These are phyloP conservation scores for Heliamphora pulchella DNA, from an alignment of 179 eudicot species.

Conservation along the genomic window DNA sequence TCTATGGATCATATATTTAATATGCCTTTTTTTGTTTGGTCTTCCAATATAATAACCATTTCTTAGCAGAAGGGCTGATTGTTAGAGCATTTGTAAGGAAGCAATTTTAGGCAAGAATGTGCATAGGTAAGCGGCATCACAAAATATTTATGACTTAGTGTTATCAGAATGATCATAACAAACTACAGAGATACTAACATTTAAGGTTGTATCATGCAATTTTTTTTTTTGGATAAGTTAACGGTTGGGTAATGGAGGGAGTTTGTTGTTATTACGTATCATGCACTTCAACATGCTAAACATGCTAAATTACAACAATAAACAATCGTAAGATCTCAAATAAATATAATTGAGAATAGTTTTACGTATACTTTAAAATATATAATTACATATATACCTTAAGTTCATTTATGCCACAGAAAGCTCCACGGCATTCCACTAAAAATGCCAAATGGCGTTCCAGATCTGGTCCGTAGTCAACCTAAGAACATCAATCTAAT, in stretches of 20 bases:
- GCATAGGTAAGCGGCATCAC: background rate
- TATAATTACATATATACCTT: constrained; percentile 39
- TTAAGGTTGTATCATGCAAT: background rate
- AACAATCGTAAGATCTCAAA: background rate
- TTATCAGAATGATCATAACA: background rate
- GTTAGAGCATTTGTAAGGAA: constrained; percentile 5
- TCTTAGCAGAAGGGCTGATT: background rate
- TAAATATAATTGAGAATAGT: background rate
- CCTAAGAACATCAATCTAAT: constrained; percentile 28
- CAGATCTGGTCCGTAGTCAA: constrained; percentile 46
- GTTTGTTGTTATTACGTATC: background rate
- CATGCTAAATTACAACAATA: background rate
- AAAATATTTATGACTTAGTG: background rate
- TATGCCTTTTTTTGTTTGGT: background rate
- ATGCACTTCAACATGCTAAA: background rate
- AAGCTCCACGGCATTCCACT: constrained; percentile 61
- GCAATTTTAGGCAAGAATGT: background rate
- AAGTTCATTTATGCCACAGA: constrained; percentile 42
- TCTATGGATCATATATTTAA: background rate
- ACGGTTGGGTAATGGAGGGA: too few species aligned
- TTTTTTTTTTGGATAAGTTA: too few species aligned
- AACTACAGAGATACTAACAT: background rate
- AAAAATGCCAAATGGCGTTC: constrained; percentile 54
- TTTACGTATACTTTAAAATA: background rate
- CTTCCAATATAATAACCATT: background rate